Evolutionary conservation across 1,284 basidiomycete species (phyloP).

Genomic region (Rhodotorula sp.): DNA sequence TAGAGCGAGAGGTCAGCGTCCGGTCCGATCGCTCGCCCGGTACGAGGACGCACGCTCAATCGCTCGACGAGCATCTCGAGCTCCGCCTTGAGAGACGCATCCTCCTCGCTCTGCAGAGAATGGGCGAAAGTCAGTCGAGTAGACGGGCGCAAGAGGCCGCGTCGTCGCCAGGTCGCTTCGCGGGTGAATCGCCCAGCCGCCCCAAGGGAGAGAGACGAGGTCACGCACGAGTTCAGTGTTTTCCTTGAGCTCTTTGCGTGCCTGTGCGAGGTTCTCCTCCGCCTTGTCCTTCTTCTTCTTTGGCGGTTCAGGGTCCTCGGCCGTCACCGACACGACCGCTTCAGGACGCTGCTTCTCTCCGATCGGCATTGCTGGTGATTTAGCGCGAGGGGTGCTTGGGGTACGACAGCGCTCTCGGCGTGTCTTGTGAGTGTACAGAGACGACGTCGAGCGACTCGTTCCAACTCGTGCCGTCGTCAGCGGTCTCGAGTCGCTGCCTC

Average conservation of each 20-base stretch:
- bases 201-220: too few species aligned
- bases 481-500: background rate
- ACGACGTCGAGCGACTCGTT: background rate
- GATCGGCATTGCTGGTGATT: background rate
- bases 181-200: background rate
- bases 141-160: background rate
- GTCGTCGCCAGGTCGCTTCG: background rate
- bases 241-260: slow-evolving; percentile 13
- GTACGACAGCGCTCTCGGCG: background rate
- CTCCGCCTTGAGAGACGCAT: slow-evolving; percentile 88
- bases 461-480: background rate
- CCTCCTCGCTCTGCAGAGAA: slow-evolving; percentile 66
- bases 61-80: slow-evolving; percentile 97
- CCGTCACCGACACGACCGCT: slow-evolving; percentile 7
- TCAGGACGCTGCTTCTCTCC: slow-evolving; percentile 15
- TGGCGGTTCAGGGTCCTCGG: slow-evolving; percentile 14
- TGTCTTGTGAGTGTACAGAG: too few species aligned
- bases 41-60: slow-evolving; percentile 64
- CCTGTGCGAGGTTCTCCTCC: slow-evolving; percentile 13
- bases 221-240: slow-evolving; percentile 7
- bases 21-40: too few species aligned
- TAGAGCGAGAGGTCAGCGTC: background rate
- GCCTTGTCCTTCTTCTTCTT: slow-evolving; percentile 2
- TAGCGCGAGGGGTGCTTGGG: background rate
- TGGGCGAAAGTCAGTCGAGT: background rate